A percentile compares a stretch with the other conserved stretches of the same genome.
phyloP scores from a whole-genome alignment of 345 rosid species.

The Bruguiera parviflora region DNA sequence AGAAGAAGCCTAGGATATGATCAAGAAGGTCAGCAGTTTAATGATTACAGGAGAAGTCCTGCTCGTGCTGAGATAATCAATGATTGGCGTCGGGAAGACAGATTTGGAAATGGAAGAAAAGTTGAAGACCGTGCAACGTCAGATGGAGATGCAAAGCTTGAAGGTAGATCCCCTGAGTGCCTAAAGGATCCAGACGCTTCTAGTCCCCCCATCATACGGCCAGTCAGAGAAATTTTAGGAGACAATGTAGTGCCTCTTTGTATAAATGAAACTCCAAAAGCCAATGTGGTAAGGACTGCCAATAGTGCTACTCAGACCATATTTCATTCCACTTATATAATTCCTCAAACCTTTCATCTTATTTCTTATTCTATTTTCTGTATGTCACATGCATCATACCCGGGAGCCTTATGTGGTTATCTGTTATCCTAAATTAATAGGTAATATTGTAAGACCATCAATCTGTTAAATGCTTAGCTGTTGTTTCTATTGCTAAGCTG shows the following conservation, averaged over 20 bases:
- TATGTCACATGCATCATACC: not conserved
- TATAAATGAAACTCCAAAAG: constrained; percentile 84
- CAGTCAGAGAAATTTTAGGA: constrained; percentile 89
- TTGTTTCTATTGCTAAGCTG: no score
- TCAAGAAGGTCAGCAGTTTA: constrained; percentile 51
- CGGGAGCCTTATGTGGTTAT: no score
- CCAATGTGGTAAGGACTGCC: constrained; percentile 45
- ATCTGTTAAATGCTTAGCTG: no score
- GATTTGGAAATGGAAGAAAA: constrained; percentile 71
- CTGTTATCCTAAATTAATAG: no score
- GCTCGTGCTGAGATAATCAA: constrained; percentile 67
- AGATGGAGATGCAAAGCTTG: constrained; percentile 54
- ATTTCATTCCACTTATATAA: constrained; percentile 1
- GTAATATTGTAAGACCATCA: no score
- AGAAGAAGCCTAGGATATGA: constrained; percentile 70
- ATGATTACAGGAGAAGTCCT: constrained; percentile 59
- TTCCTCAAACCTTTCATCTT: not conserved
- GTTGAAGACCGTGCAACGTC: constrained; percentile 48
- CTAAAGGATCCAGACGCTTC: constrained; percentile 54
- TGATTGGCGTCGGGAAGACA: constrained; percentile 94
- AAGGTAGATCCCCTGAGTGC: constrained; percentile 73
- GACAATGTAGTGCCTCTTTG: constrained; percentile 78
- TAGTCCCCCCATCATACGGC: constrained; percentile 78
- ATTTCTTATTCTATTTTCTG: not conserved
- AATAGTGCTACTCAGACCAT: constrained; percentile 44